Evolutionary conservation across 495 filamentous ascomycete genomes (phyloP).

Genomic region (Collariella sp.): DNA sequence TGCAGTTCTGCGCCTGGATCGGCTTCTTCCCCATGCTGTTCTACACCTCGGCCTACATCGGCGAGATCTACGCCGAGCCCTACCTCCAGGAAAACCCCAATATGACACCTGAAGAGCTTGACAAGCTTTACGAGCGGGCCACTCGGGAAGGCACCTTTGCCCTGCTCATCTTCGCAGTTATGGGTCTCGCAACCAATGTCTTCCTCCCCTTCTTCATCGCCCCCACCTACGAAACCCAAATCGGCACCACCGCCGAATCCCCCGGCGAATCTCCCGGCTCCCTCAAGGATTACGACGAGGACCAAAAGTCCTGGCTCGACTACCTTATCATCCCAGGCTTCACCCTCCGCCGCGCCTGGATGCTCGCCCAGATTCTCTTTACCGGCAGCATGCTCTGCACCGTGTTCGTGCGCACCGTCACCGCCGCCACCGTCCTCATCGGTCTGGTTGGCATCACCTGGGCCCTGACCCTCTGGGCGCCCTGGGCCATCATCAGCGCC

Average conservation of each 20-base stretch:
- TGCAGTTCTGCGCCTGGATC: slow-evolving; percentile 86
- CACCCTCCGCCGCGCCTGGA: slow-evolving; percentile 79
- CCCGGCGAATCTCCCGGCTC: slow-evolving; percentile 14
- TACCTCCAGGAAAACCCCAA: slow-evolving; percentile 65
- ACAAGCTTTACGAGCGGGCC: slow-evolving; percentile 69
- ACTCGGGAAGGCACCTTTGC: slow-evolving; percentile 78
- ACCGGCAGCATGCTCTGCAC: slow-evolving; percentile 70
- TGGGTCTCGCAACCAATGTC: slow-evolving; percentile 68
- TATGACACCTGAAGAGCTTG: slow-evolving; percentile 64
- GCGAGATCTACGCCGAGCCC: slow-evolving; percentile 79
- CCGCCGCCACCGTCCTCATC: slow-evolving; percentile 62
- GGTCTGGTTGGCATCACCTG: slow-evolving; percentile 76
- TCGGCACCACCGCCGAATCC: slow-evolving; percentile 11
- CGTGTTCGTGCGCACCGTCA: slow-evolving; percentile 59
- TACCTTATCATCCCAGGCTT: slow-evolving; percentile 65
- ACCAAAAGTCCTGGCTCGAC: slow-evolving; percentile 39
- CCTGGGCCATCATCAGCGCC: slow-evolving; percentile 82
- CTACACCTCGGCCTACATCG: slow-evolving; percentile 87
- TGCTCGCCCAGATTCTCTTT: slow-evolving; percentile 73
- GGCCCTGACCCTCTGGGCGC: slow-evolving; percentile 85
- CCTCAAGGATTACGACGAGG: slow-evolving; percentile 25
- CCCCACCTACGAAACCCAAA: slow-evolving; percentile 55
- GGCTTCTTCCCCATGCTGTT: slow-evolving; percentile 94
- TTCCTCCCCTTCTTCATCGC: slow-evolving; percentile 74
- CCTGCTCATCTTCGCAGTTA: slow-evolving; percentile 76